A percentile compares a stretch with the other conserved stretches of the same genome.
Evolutionary conservation across 2,329 filamentous ascomycete genomes (phyloP).

Genomic region (Cladosporium cucumerinum): DNA sequence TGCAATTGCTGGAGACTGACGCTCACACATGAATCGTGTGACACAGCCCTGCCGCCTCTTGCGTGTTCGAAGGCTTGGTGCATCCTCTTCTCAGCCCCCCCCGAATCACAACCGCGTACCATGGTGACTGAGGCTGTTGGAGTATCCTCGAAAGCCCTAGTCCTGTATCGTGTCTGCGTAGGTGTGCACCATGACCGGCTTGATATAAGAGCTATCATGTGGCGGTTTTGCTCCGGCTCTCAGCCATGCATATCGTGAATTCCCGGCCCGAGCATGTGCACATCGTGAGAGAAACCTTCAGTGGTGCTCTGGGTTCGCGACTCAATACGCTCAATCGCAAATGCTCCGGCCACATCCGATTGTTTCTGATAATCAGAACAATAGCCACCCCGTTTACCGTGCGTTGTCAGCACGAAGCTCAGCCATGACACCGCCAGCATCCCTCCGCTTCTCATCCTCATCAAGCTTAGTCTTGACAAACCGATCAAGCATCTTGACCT

Average conservation of each 20-base stretch:
- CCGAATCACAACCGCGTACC: background rate
- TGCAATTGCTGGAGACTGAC: background rate
- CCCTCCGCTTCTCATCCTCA: conserved; percentile 72
- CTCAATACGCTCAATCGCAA: background rate
- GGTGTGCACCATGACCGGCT: background rate
- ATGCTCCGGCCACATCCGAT: background rate
- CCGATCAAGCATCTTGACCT: conserved; percentile 75
- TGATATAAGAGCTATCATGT: background rate
- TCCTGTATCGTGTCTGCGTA: background rate
- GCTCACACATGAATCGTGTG: background rate
- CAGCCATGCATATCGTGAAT: background rate
- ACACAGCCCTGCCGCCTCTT: background rate
- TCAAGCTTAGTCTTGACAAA: conserved; percentile 70
- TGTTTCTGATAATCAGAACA: background rate
- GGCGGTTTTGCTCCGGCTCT: background rate
- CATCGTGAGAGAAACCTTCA: background rate
- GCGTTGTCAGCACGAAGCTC: conserved; percentile 85
- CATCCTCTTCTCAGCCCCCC: background rate
- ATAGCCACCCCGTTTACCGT: conserved; percentile 18
- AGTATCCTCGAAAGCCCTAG: background rate
- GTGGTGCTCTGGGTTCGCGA: background rate
- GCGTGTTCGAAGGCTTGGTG: background rate
- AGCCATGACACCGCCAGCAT: conserved; percentile 74
- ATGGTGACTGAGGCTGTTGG: background rate
- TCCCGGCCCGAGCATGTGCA: no score